These are phyloP conservation scores for Calvatia gigantea DNA, from an alignment of 768 basidiomycete genomes.

Conservation along the genomic window DNA sequence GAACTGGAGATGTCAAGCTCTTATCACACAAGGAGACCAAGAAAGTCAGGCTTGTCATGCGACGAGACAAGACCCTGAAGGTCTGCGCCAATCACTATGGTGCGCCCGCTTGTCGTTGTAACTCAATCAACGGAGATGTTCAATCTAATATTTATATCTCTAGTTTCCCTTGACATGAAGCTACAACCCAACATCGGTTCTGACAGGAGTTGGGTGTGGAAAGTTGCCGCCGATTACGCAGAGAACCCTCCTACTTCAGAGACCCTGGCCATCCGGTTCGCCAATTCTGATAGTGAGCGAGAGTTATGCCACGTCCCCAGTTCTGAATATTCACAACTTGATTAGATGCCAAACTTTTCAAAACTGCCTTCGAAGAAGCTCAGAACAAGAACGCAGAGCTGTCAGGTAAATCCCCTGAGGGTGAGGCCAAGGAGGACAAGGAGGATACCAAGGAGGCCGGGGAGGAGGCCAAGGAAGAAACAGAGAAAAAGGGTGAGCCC, in stretches of 20 bases:
- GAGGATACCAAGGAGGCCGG: conserved; percentile 24
- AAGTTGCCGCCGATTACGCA: conserved; percentile 92
- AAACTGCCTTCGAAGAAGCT: conserved; percentile 82
- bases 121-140: background rate
- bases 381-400: conserved; percentile 64
- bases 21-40: conserved; percentile 85
- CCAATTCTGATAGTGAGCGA: conserved; percentile 87
- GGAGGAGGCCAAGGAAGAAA: conserved; percentile 28
- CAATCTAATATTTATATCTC: background rate
- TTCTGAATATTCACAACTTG: background rate
- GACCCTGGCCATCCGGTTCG: conserved; percentile 97
- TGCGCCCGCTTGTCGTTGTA: conserved; percentile 37
- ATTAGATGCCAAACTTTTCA: conserved; percentile 83
- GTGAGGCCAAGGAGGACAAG: conserved; percentile 26
- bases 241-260: conserved; percentile 88
- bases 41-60: conserved; percentile 96
- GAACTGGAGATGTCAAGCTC: conserved; percentile 93
- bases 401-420: conserved; percentile 20
- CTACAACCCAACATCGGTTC: conserved; percentile 98
- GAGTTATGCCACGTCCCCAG: background rate
- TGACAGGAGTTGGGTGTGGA: conserved; percentile 99
- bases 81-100: conserved; percentile 98
- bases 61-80: conserved; percentile 99
- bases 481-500: conserved; percentile 25
- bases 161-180: conserved; percentile 87